Conservation (phyloP, 352 stramenopile species). For the Phytophthora pisi region DNA sequence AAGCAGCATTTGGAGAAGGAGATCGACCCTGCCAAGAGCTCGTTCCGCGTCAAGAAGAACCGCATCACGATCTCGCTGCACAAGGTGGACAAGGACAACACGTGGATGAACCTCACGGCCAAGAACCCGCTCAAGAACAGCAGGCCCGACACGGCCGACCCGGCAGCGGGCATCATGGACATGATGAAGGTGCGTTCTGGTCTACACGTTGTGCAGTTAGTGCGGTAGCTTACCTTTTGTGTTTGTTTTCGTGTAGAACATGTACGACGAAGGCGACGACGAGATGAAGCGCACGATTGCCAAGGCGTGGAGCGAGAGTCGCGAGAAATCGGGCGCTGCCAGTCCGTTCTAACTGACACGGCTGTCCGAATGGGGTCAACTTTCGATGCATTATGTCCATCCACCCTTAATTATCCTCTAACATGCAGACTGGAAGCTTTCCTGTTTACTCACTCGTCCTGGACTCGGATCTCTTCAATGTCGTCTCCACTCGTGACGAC, state of each 20-base stretch:
- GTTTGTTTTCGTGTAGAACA: slow-evolving; percentile 54
- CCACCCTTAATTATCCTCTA: slow-evolving; percentile 34
- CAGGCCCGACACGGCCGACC: slow-evolving; percentile 65
- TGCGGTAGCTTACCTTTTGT: neutral
- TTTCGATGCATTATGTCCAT: slow-evolving; percentile 6
- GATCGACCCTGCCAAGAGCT: slow-evolving; percentile 76
- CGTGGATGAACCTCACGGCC: slow-evolving; percentile 84
- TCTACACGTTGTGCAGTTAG: neutral
- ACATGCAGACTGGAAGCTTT: slow-evolving; percentile 26
- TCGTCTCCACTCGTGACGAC: slow-evolving; percentile 61
- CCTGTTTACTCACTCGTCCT: slow-evolving; percentile 30
- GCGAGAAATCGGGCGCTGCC: slow-evolving; percentile 60
- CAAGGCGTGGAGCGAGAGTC: slow-evolving; percentile 88
- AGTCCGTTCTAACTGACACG: slow-evolving; percentile 31
- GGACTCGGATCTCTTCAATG: slow-evolving; percentile 51
- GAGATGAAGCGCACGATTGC: slow-evolving; percentile 91
- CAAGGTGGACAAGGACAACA: slow-evolving; percentile 78
- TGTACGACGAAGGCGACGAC: slow-evolving; percentile 89
- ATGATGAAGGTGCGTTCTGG: slow-evolving; percentile 83
- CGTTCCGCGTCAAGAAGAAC: slow-evolving; percentile 88
- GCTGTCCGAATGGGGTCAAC: slow-evolving; percentile 6
- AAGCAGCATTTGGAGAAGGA: slow-evolving; percentile 86
- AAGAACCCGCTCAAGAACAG: slow-evolving; percentile 73
- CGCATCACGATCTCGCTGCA: slow-evolving; percentile 78
- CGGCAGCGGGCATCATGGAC: slow-evolving; percentile 86